A percentile compares a stretch with the other conserved stretches of the same genome.
Evolutionary conservation across 1,284 basidiomycete genomes (phyloP).

Genomic region (Trametes pubescens): DNA sequence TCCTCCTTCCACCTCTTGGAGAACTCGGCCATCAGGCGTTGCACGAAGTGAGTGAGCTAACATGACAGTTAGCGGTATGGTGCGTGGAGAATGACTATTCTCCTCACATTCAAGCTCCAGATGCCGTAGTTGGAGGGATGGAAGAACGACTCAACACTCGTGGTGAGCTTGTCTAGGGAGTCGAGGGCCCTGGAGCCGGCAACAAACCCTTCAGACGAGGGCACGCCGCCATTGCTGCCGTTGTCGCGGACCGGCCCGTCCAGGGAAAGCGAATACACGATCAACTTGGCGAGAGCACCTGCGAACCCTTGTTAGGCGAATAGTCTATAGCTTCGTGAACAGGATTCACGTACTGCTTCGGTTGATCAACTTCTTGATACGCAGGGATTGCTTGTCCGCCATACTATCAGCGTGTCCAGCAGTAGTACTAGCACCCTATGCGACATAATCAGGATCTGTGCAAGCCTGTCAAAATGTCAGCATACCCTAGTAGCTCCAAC

Average conservation of each 20-base stretch:
- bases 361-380: constrained; percentile 83
- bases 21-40: constrained; percentile 85
- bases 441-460: background rate
- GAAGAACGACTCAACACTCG: constrained; percentile 93
- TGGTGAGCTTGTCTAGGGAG: constrained; percentile 88
- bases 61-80: too few species aligned
- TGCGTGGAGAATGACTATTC: background rate
- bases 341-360: constrained; percentile 63
- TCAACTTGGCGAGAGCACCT: constrained; percentile 87
- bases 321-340: constrained; percentile 12
- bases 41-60: constrained; percentile 79
- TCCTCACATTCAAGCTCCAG: constrained; percentile 68
- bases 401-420: constrained; percentile 74
- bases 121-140: constrained; percentile 85
- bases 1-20: constrained; percentile 87
- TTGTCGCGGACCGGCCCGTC: constrained; percentile 72
- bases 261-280: constrained; percentile 92
- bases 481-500: constrained; percentile 71
- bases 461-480: constrained; percentile 8
- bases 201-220: constrained; percentile 61
- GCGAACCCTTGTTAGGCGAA: constrained; percentile 15
- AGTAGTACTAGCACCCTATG: constrained; percentile 69
- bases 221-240: constrained; percentile 43
- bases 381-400: constrained; percentile 68
- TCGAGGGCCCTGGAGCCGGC: constrained; percentile 93